Base-by-base conservation (phyloP, 345 rosid genomes). In the Pugionium cornutum region DNA sequence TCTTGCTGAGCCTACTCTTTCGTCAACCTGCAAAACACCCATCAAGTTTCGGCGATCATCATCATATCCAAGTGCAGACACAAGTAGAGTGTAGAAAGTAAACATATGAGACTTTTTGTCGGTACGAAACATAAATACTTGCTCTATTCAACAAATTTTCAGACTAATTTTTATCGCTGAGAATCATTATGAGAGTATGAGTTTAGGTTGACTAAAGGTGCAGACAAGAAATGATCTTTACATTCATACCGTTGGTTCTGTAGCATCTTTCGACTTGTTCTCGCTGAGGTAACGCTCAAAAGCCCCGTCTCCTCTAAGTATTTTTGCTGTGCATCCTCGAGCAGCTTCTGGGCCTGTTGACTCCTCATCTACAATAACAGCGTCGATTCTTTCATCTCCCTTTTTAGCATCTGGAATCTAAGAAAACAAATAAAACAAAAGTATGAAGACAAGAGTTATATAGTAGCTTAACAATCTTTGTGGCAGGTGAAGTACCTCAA, bases 381-480 rank as follows among this genome's bases (percentile, higher is more conserved):
- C 95, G 64, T 89, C 97, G 45, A 89, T 79, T 73, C 83, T 80
- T 40, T 85, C 82, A 3, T 57, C 76, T 69, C 95, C 97, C 8
- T 76, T 78, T 72, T 77, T 83, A 37, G 66, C 68, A 62, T 92
- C 97, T 26, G 98, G 98, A 75, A 92, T 83, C 97, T 92, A 85
- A 83, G 74, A 63, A 52, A 57, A n/a, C 7, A 69, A 52, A 60
- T n/a, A 27, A 65, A 4, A 25, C 27, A 40, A 52, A 34, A 6
- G 33, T 58, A 30, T 42, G 6, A 56, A 51, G 48, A 35, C 42
- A 28, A 62, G 47, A 67, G 7, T 39, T 29, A 45, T 54, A 29
- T 6, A 66, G 9, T 31, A 47, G 33, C 40, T 49, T 3, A 58
- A 29, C 34, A 62, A 41, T 4, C 30, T 50, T 50, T 50, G 1